A percentile compares a stretch with the other conserved stretches of the same genome.
These are phyloP conservation scores for Neobulgaria alba DNA, from an alignment of 2,329 filamentous ascomycete species.

Conservation along the genomic window DNA sequence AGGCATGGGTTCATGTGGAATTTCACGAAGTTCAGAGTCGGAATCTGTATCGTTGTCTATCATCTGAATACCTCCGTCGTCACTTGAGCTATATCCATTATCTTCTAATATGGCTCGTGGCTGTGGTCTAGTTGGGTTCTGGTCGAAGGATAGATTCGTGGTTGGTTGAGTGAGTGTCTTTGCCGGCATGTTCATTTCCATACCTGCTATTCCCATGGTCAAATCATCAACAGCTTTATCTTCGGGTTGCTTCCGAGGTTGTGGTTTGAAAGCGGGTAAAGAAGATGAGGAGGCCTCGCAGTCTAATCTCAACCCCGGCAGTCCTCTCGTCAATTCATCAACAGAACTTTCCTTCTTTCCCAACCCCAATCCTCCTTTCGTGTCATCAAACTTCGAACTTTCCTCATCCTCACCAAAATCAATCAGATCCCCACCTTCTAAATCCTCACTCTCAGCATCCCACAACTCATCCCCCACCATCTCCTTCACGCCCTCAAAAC, in stretches of 20 bases:
- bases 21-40: constrained; percentile 4
- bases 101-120: background rate
- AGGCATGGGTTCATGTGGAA: constrained; percentile 8
- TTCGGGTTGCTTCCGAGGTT: background rate
- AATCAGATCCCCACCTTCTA: too few species aligned
- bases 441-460: constrained; percentile 5
- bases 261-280: background rate
- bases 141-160: background rate
- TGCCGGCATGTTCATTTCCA: background rate
- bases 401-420: too few species aligned
- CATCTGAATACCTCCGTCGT: constrained; percentile 16
- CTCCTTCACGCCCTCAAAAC: constrained; percentile 58
- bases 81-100: constrained; percentile 7
- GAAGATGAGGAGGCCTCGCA: too few species aligned
- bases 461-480: constrained; percentile 27
- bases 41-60: constrained; percentile 17
- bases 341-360: too few species aligned
- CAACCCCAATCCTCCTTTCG: too few species aligned
- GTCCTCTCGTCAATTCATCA: too few species aligned
- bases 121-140: background rate
- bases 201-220: background rate
- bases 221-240: background rate
- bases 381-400: too few species aligned
- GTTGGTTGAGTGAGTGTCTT: background rate
- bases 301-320: too few species aligned